Conservation (phyloP, 2,329 filamentous ascomycete genomes). For the Aspergillus arachidicola region DNA sequence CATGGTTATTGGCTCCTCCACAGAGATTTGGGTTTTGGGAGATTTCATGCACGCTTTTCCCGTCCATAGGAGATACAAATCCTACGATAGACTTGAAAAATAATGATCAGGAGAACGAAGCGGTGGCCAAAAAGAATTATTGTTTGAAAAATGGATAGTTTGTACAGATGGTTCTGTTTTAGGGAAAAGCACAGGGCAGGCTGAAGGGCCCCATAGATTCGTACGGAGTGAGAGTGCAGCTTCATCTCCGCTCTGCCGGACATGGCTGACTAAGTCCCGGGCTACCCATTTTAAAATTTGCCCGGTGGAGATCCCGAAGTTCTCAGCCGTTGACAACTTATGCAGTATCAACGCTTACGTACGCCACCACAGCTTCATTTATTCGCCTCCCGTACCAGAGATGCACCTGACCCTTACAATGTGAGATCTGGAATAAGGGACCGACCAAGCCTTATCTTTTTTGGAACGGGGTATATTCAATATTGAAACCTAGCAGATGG, state of each 20-base stretch:
- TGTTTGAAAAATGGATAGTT: background rate
- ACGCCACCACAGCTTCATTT: slow-evolving; percentile 2
- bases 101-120: background rate
- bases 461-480: background rate
- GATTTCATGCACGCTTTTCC: background rate
- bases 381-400: background rate
- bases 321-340: slow-evolving; percentile 11
- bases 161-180: background rate
- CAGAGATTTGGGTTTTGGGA: background rate
- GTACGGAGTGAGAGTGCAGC: background rate
- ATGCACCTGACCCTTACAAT: background rate
- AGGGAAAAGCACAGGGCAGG: background rate
- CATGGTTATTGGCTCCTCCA: slow-evolving; percentile 9
- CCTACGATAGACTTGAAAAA: background rate
- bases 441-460: background rate
- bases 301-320: slow-evolving; percentile 9
- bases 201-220: background rate
- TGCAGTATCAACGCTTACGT: slow-evolving; percentile 11
- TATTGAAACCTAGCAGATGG: background rate
- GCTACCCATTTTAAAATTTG: background rate
- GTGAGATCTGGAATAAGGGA: slow-evolving; percentile 1
- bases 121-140: background rate
- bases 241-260: slow-evolving; percentile 2
- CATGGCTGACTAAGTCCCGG: slow-evolving; percentile 3
- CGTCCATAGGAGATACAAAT: background rate